These are phyloP conservation scores for Ogataea haglerorum DNA, from an alignment of 805 yeast genomes.

Conservation along the genomic window DNA sequence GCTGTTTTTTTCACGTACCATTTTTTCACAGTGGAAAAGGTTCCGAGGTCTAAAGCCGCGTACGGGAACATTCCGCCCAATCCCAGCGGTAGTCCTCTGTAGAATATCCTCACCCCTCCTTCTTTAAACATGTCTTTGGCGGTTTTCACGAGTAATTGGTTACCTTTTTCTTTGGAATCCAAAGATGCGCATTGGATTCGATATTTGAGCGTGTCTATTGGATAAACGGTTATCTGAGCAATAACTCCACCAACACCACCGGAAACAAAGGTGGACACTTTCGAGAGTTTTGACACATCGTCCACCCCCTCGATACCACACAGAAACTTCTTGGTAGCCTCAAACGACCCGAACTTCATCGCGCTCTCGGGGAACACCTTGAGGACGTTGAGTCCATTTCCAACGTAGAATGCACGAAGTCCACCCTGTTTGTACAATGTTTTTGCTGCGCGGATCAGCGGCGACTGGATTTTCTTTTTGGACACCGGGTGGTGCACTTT, in stretches of 20 bases:
- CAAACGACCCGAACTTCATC: slow-evolving; percentile 95
- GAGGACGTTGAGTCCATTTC: slow-evolving; percentile 88
- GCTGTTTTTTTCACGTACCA: slow-evolving; percentile 71
- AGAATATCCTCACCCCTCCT: slow-evolving; percentile 77
- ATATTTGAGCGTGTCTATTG: slow-evolving; percentile 91
- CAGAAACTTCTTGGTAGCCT: slow-evolving; percentile 75
- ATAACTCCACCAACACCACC: slow-evolving; percentile 97
- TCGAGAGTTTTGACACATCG: slow-evolving; percentile 89
- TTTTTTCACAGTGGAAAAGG: slow-evolving; percentile 80
- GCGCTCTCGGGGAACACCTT: slow-evolving; percentile 91
- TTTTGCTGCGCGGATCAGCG: slow-evolving; percentile 74
- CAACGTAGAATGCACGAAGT: slow-evolving; percentile 82
- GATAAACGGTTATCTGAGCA: slow-evolving; percentile 90
- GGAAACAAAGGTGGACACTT: slow-evolving; percentile 71
- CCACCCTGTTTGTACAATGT: slow-evolving; percentile 89
- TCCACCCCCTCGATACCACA: slow-evolving; percentile 82
- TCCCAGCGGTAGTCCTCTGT: slow-evolving; percentile 89
- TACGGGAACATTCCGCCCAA: slow-evolving; percentile 95
- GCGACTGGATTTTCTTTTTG: slow-evolving; percentile 57
- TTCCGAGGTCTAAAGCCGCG: slow-evolving; percentile 94
- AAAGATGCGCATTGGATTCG: slow-evolving; percentile 90
- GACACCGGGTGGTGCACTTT: slow-evolving; percentile 41
- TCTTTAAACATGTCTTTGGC: slow-evolving; percentile 73
- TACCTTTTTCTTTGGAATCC: slow-evolving; percentile 59
- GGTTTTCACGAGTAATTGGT: slow-evolving; percentile 56